A percentile compares a stretch with the other conserved stretches of the same genome.
phyloP scores from a whole-genome alignment of 2,329 filamentous ascomycete species.

The Alternaria sp. region DNA sequence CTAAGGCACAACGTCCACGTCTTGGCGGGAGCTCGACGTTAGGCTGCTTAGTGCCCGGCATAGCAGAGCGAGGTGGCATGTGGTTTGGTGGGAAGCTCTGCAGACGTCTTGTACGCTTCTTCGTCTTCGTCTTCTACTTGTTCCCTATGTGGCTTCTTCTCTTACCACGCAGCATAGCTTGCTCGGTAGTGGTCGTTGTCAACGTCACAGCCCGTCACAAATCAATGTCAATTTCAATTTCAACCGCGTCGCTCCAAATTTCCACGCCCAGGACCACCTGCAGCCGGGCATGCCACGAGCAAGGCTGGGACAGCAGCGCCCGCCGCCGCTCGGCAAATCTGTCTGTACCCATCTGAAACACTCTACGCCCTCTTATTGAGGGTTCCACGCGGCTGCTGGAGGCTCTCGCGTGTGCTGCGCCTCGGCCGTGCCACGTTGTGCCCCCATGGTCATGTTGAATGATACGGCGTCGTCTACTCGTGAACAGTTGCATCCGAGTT shows the following conservation, averaged over 20 bases:
- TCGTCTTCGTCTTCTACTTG: not conserved
- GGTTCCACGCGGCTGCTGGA: slow-evolving; percentile 44
- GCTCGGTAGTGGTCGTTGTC: not conserved
- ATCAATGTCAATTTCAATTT: not conserved
- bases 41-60: slow-evolving; percentile 15
- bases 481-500: slow-evolving; percentile 14
- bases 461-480: slow-evolving; percentile 19
- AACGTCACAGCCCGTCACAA: not conserved
- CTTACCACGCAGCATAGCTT: not conserved
- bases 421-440: slow-evolving; percentile 35
- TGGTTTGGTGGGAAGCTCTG: not conserved
- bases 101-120: not conserved
- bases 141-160: not conserved
- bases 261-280: slow-evolving; percentile 25
- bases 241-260: slow-evolving; percentile 12
- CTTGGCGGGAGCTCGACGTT: slow-evolving; percentile 22
- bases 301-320: slow-evolving; percentile 27
- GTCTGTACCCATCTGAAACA: slow-evolving; percentile 47
- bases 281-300: slow-evolving; percentile 22
- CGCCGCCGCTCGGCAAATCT: slow-evolving; percentile 30
- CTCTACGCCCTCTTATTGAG: slow-evolving; percentile 32
- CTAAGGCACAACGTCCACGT: slow-evolving; percentile 33
- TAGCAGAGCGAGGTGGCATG: slow-evolving; percentile 12
- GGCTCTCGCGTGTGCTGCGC: slow-evolving; percentile 43
- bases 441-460: slow-evolving; percentile 27